Conservation (phyloP, 2,329 filamentous ascomycete genomes). For the Apiospora phragmitis region DNA sequence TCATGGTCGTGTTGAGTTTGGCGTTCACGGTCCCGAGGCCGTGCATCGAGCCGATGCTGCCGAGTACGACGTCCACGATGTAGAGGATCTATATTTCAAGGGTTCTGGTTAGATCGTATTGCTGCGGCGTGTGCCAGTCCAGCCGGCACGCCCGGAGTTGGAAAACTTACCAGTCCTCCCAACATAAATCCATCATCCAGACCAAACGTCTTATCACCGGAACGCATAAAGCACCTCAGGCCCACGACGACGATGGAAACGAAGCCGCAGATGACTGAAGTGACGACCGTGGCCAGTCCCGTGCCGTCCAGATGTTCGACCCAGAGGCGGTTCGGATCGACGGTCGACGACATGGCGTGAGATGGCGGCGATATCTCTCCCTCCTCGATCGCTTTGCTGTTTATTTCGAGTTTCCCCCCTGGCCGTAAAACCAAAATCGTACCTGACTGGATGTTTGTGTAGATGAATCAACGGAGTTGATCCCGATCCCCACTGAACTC, state of each 20-base stretch:
- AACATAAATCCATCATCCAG: constrained; percentile 18
- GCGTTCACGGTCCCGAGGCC: constrained; percentile 25
- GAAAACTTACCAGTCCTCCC: constrained; percentile 15
- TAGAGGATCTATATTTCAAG: constrained; percentile 12
- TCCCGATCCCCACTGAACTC: not conserved
- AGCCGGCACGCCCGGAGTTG: not conserved
- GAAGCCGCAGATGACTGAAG: constrained; percentile 15
- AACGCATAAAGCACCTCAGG: constrained; percentile 13
- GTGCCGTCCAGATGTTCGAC: constrained; percentile 13
- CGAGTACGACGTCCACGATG: constrained; percentile 16
- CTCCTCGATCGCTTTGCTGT: not conserved
- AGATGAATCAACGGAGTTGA: not conserved
- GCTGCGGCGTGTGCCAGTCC: not conserved
- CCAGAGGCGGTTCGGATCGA: constrained; percentile 14
- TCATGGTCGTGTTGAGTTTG: constrained; percentile 24
- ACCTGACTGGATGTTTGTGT: not conserved
- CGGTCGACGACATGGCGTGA: constrained; percentile 3
- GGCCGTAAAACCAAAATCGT: not conserved
- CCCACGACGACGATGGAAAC: constrained; percentile 16
- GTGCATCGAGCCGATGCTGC: constrained; percentile 16
- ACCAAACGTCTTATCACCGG: constrained; percentile 14
- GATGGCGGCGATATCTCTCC: not conserved
- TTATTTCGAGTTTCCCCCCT: not conserved
- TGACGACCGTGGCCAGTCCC: constrained; percentile 13
- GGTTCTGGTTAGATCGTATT: not conserved